Conservation (phyloP, 495 filamentous ascomycete species). For the Aspergillus affinis region DNA sequence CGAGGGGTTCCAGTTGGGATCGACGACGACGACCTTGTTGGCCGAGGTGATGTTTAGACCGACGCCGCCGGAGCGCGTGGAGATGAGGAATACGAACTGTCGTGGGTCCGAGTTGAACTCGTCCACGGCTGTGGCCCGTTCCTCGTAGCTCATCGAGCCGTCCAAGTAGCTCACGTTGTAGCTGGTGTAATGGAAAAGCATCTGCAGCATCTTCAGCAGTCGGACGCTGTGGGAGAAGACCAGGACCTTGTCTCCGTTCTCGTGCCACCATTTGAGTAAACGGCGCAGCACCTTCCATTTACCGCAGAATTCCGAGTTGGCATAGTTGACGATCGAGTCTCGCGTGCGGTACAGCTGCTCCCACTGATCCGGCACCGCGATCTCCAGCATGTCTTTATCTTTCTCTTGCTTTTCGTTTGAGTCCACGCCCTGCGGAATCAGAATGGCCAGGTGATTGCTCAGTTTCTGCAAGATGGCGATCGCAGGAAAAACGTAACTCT, state of each 20-base stretch:
- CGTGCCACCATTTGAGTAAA: slow-evolving; percentile 85
- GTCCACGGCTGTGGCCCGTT: slow-evolving; percentile 74
- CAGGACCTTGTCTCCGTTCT: slow-evolving; percentile 87
- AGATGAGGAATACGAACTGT: slow-evolving; percentile 95
- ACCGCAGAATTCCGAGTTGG: slow-evolving; percentile 91
- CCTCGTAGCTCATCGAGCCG: slow-evolving; percentile 82
- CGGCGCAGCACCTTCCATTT: slow-evolving; percentile 95
- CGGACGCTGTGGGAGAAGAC: slow-evolving; percentile 91
- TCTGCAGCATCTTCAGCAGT: slow-evolving; percentile 79
- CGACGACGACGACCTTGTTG: slow-evolving; percentile 96
- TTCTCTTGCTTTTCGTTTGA: slow-evolving; percentile 73
- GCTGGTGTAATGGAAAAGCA: slow-evolving; percentile 83
- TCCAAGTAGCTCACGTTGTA: slow-evolving; percentile 93
- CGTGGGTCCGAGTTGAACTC: slow-evolving; percentile 87
- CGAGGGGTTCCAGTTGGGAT: slow-evolving; percentile 96
- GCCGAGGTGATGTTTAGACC: slow-evolving; percentile 96
- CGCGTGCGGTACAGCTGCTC: slow-evolving; percentile 68
- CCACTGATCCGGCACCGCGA: slow-evolving; percentile 76
- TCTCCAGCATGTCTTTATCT: slow-evolving; percentile 74
- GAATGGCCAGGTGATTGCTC: slow-evolving; percentile 86
- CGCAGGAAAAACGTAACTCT: slow-evolving; percentile 78
- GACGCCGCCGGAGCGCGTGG: slow-evolving; percentile 85
- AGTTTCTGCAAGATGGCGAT: slow-evolving; percentile 82
- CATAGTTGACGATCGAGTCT: slow-evolving; percentile 77
- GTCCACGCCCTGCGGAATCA: slow-evolving; percentile 73